phyloP scores from a whole-genome alignment of 1,284 basidiomycete species.

The Boletus smithii region DNA sequence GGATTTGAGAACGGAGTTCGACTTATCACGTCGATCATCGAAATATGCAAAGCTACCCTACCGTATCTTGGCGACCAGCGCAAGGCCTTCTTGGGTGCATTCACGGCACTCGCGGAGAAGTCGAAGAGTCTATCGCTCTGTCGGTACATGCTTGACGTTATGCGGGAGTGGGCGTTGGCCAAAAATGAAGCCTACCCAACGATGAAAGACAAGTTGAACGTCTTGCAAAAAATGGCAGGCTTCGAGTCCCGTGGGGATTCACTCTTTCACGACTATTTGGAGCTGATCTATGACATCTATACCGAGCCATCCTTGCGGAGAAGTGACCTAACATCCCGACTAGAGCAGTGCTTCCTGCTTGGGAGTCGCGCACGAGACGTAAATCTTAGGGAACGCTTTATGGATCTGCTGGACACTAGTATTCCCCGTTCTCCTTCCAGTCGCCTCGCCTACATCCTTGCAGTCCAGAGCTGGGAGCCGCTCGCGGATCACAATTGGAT shows the following conservation, averaged over 20 bases:
- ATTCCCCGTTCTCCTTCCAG: slow-evolving; percentile 81
- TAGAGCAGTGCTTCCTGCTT: slow-evolving; percentile 92
- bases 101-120: slow-evolving; percentile 87
- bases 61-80: slow-evolving; percentile 69
- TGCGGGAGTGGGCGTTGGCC: slow-evolving; percentile 86
- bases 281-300: slow-evolving; percentile 94
- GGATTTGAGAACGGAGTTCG: slow-evolving; percentile 60
- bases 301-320: slow-evolving; percentile 81
- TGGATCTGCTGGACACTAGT: slow-evolving; percentile 88
- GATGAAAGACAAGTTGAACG: slow-evolving; percentile 92
- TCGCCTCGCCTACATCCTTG: slow-evolving; percentile 88
- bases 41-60: slow-evolving; percentile 67
- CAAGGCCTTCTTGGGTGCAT: slow-evolving; percentile 68
- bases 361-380: slow-evolving; percentile 88
- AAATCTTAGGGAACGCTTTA: slow-evolving; percentile 79
- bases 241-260: slow-evolving; percentile 79
- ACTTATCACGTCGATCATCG: slow-evolving; percentile 63
- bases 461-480: slow-evolving; percentile 95
- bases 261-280: slow-evolving; percentile 83
- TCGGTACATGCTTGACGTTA: slow-evolving; percentile 83
- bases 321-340: slow-evolving; percentile 90
- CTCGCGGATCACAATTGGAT: slow-evolving; percentile 96
- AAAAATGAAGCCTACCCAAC: slow-evolving; percentile 84
- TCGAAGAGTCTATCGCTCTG: slow-evolving; percentile 84
- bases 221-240: slow-evolving; percentile 87